Conservation (phyloP, 257 asterid species). For the Solanum piurae region DNA sequence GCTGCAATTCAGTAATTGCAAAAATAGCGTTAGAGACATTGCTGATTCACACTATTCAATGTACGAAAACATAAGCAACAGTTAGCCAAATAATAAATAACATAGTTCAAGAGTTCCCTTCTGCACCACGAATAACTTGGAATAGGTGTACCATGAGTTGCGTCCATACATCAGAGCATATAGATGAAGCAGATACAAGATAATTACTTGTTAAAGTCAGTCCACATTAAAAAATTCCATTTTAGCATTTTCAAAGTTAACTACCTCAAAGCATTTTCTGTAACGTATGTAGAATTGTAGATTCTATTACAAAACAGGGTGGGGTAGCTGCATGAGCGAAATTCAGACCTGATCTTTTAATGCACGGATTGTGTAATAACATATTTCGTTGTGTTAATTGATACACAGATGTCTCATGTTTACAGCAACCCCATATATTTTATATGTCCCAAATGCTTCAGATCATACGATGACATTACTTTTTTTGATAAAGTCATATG, state of each 20-base stretch:
- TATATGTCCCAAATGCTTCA: background rate
- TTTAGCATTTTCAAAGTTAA: background rate
- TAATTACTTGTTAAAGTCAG: background rate
- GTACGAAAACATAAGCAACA: background rate
- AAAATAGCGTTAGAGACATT: conserved; percentile 25
- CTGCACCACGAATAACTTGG: background rate
- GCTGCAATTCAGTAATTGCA: conserved; percentile 28
- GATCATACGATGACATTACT: background rate
- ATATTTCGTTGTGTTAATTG: background rate
- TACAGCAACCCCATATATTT: background rate
- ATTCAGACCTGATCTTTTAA: background rate
- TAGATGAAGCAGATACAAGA: background rate
- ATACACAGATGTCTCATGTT: background rate
- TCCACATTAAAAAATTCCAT: background rate
- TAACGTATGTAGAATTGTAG: background rate
- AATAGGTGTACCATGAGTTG: background rate
- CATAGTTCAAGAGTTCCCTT: background rate
- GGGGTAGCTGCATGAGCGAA: background rate
- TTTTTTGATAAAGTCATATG: background rate
- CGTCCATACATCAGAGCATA: background rate
- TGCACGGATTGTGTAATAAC: background rate
- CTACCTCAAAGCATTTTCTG: background rate
- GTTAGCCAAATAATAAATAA: background rate
- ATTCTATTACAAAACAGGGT: background rate
- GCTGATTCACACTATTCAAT: background rate